phyloP scores from a whole-genome alignment of 805 yeast genomes.

The Saccharomycopsis sp. region DNA sequence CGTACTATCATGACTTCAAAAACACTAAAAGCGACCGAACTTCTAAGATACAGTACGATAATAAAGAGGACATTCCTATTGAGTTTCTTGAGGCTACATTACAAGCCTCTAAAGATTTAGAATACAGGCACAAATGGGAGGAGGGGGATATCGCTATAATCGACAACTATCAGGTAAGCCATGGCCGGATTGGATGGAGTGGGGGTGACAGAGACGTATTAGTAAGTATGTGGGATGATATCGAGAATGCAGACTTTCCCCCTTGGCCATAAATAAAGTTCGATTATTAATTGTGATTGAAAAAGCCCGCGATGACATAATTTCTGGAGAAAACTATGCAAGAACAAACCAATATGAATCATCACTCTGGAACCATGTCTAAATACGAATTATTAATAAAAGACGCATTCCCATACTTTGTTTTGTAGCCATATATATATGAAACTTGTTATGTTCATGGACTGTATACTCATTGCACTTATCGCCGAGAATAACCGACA shows the following conservation, averaged over 20 bases:
- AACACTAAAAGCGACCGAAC: conserved; percentile 12
- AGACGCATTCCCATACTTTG: not conserved
- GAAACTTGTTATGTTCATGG: no score
- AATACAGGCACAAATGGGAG: conserved; percentile 29
- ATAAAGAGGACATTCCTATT: conserved; percentile 22
- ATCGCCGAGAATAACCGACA: no score
- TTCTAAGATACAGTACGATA: conserved; percentile 22
- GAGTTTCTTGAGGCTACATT: conserved; percentile 23
- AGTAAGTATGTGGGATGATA: conserved; percentile 34
- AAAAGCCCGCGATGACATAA: not conserved
- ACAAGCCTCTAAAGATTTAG: conserved; percentile 22
- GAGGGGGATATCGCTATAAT: conserved; percentile 31
- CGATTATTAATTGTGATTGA: not conserved
- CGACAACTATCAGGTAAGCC: conserved; percentile 33
- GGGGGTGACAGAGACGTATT: conserved; percentile 29
- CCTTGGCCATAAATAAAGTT: not conserved
- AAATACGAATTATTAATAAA: not conserved
- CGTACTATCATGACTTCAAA: conserved; percentile 22
- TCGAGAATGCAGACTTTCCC: not conserved
- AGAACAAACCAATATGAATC: not conserved
- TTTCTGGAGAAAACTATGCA: not conserved
- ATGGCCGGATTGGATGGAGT: conserved; percentile 30
- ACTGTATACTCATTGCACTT: no score
- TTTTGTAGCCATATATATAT: not conserved
- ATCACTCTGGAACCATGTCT: not conserved